A percentile compares a stretch with the other conserved stretches of the same genome.
phyloP scores from a whole-genome alignment of 139 green algal species.

The Chlamydomonas asymmetrica region DNA sequence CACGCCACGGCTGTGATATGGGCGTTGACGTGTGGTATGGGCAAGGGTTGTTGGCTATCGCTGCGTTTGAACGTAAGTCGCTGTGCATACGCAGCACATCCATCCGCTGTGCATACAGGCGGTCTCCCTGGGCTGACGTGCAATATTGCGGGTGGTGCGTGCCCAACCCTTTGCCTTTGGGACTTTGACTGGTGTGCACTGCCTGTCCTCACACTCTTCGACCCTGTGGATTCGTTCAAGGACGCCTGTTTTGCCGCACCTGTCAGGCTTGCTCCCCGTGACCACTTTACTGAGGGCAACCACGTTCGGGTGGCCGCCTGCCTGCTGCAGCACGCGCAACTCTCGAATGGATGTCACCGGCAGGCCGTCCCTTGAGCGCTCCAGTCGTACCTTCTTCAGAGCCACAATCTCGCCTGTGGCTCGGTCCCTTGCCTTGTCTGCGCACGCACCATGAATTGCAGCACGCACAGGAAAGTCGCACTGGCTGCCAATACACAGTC shows the following conservation, averaged over 20 bases:
- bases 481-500: no score
- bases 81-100: no score
- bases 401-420: slow-evolving; percentile 74
- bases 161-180: no score
- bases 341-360: slow-evolving; percentile 78
- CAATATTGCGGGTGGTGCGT: no score
- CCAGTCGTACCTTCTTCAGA: slow-evolving; percentile 76
- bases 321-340: slow-evolving; percentile 73
- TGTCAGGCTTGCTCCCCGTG: slow-evolving; percentile 68
- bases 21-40: no score
- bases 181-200: not conserved
- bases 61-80: no score
- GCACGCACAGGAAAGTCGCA: no score
- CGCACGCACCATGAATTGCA: not conserved
- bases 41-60: no score
- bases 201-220: not conserved
- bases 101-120: no score
- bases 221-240: not conserved
- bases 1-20: no score
- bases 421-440: slow-evolving; percentile 67
- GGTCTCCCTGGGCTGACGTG: no score
- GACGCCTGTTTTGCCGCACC: slow-evolving; percentile 42
- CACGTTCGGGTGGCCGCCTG: slow-evolving; percentile 72
- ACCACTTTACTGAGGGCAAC: slow-evolving; percentile 75
- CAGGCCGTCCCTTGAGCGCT: slow-evolving; percentile 59